Evolutionary conservation across 441 rosid genomes (phyloP), one percentile per base, ranked within the genome.

Genomic region (Pelargonium australe): DNA sequence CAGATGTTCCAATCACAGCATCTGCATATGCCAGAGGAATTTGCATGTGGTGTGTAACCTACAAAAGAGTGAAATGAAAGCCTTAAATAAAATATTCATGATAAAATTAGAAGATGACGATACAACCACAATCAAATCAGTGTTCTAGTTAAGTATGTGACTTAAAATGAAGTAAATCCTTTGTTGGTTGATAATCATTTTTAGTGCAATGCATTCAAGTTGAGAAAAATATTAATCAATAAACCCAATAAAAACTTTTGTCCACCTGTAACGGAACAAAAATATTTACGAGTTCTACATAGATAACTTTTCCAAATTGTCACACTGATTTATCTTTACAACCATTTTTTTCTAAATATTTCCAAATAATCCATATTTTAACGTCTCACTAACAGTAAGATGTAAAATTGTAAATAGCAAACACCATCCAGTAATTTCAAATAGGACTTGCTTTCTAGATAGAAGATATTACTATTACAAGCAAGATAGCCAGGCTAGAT

Each of bases 1-100:
- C 77, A 8, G 77, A 73, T 58, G 72, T 34, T 65, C 84, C 84
- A 55, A 75, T 78, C 17, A 73, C 77, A 20, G 81, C 81, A 55
- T 73, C 79, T 7, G 77, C 81, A 78, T 67, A 77, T 8, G 74
- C 75, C 7, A 80, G 69, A 41, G 84, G 79, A 51, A 77, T 75
- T 60, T 75, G 79, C 77, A 80, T 75, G 60, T 73, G 67, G 34
- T 75, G 73, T 20, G 79, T 75, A 47, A 80, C 71, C 80, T 71
- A 43, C 40, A 71, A 19, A 19, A 43, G 6, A 25, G 23, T 8
- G 31, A 40, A 11, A 63, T 19, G 14, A 62, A 17, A 62, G 65
- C 13, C 16, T 63, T 13, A 25, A 2, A 25, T 12, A 1, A 63
- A n/a, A 2, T 28, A 62, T 2, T 34, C 0, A 16, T 25, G n/a